These are phyloP conservation scores for Nothophoma quercina DNA, from an alignment of 2,329 filamentous ascomycete species.

Conservation along the genomic window DNA sequence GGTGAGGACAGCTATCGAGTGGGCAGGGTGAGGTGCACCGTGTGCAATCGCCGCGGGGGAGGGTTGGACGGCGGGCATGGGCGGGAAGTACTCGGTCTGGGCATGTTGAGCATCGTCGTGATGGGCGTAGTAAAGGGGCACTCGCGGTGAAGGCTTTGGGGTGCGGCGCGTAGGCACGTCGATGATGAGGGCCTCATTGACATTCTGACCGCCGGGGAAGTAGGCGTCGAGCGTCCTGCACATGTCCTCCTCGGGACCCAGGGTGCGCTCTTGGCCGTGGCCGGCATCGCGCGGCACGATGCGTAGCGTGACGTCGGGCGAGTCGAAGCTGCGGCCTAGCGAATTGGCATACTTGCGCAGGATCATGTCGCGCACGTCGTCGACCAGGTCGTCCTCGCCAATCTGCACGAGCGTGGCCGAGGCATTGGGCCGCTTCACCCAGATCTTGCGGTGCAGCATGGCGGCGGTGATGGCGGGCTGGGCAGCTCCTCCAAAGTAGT, in stretches of 20 bases:
- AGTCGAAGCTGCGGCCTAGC: conserved; percentile 84
- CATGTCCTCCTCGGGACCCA: conserved; percentile 89
- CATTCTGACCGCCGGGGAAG: conserved; percentile 84
- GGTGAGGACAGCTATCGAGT: conserved; percentile 79
- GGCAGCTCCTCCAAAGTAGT: conserved; percentile 50
- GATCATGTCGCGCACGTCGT: conserved; percentile 92
- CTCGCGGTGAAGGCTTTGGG: conserved; percentile 79
- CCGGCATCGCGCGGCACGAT: conserved; percentile 72
- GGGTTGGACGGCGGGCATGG: conserved; percentile 59
- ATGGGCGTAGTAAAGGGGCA: conserved; percentile 60
- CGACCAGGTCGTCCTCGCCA: conserved; percentile 87
- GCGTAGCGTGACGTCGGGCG: conserved; percentile 84
- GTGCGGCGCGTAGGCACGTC: conserved; percentile 81
- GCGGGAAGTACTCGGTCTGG: conserved; percentile 84
- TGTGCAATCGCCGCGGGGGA: conserved; percentile 50
- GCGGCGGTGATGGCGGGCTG: conserved; percentile 35
- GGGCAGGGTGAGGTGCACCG: conserved; percentile 49
- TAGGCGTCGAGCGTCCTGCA: conserved; percentile 78
- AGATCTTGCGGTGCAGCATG: conserved; percentile 77
- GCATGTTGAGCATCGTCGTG: conserved; percentile 71
- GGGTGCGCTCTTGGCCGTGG: conserved; percentile 66
- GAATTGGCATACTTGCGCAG: conserved; percentile 94
- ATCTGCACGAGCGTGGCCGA: conserved; percentile 89
- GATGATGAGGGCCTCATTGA: conserved; percentile 90
- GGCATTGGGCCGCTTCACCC: conserved; percentile 87